phyloP scores from a whole-genome alignment of 2,329 filamentous ascomycete genomes.

The Didymella lethalis region DNA sequence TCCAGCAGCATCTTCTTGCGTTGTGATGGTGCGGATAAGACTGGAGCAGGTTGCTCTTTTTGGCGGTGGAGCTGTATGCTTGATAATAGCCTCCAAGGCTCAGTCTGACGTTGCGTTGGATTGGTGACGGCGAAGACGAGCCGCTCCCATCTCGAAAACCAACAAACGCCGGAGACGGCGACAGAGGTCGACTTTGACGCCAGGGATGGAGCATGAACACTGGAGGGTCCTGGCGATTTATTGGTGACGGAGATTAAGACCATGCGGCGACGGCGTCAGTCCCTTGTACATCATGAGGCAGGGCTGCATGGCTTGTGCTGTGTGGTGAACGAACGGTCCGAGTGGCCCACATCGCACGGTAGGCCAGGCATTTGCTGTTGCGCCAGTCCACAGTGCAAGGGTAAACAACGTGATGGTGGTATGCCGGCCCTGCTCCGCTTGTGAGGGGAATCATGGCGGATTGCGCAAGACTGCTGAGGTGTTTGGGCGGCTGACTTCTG shows the following conservation, averaged over 20 bases:
- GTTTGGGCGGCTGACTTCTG: slow-evolving; percentile 38
- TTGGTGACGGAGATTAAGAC: slow-evolving; percentile 30
- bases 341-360: slow-evolving; percentile 20
- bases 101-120: not conserved
- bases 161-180: not conserved
- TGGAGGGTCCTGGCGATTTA: slow-evolving; percentile 19
- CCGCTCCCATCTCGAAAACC: slow-evolving; percentile 1
- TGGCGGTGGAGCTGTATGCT: not conserved
- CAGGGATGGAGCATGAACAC: slow-evolving; percentile 25
- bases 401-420: slow-evolving; percentile 9
- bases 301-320: slow-evolving; percentile 15
- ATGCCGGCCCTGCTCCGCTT: slow-evolving; percentile 2
- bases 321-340: slow-evolving; percentile 10
- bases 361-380: slow-evolving; percentile 8
- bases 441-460: slow-evolving; percentile 27
- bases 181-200: not conserved
- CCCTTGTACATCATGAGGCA: slow-evolving; percentile 17
- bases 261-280: slow-evolving; percentile 2
- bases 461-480: slow-evolving; percentile 21
- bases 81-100: not conserved
- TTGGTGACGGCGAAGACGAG: not conserved
- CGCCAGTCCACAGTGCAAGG: slow-evolving; percentile 14
- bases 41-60: not conserved
- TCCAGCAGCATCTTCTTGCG: slow-evolving; percentile 7
- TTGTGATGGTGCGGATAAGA: slow-evolving; percentile 7